Percentiles rank a stretch among this genome's conserved stretches.
Evolutionary conservation across 2,329 filamentous ascomycete species (phyloP).

Genomic region (Teratosphaeria zuluensis): DNA sequence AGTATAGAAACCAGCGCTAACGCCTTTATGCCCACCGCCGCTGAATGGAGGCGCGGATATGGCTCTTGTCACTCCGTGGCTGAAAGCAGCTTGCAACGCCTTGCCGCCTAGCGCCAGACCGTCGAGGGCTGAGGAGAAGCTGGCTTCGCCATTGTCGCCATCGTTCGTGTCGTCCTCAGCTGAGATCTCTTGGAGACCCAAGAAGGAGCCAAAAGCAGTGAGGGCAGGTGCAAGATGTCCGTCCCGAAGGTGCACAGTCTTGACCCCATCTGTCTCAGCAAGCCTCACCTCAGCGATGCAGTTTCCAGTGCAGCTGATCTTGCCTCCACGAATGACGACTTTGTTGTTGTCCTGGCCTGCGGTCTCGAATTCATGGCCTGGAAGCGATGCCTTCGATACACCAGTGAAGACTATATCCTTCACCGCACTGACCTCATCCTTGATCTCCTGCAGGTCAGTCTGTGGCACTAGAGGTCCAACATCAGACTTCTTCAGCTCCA

Average conservation of each 20-base stretch:
- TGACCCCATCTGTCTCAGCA: slow-evolving; percentile 26
- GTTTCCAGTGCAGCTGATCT: slow-evolving; percentile 46
- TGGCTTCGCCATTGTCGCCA: slow-evolving; percentile 40
- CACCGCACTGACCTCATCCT: slow-evolving; percentile 9
- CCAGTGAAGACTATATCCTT: slow-evolving; percentile 47
- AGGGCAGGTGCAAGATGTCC: slow-evolving; percentile 53
- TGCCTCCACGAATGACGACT: slow-evolving; percentile 43
- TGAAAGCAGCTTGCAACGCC: slow-evolving; percentile 27
- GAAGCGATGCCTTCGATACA: slow-evolving; percentile 43
- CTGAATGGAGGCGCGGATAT: slow-evolving; percentile 28
- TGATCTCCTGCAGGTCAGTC: slow-evolving; percentile 31
- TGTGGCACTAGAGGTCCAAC: slow-evolving; percentile 32
- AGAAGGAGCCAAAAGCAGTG: slow-evolving; percentile 49
- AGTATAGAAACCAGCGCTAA: slow-evolving; percentile 28
- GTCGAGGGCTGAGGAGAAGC: slow-evolving; percentile 48
- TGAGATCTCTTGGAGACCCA: slow-evolving; percentile 56
- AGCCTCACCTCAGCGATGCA: slow-evolving; percentile 39
- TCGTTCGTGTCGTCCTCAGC: slow-evolving; percentile 41
- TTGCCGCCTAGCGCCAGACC: slow-evolving; percentile 33
- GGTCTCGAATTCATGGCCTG: slow-evolving; percentile 22
- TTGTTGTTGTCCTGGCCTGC: neutral
- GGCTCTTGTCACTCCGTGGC: slow-evolving; percentile 30
- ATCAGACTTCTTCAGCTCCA: slow-evolving; percentile 45
- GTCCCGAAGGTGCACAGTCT: slow-evolving; percentile 42
- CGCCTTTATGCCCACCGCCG: slow-evolving; percentile 26